These are phyloP conservation scores for Diplotaxis tenuifolia DNA, from an alignment of 345 rosid species.

Conservation along the genomic window DNA sequence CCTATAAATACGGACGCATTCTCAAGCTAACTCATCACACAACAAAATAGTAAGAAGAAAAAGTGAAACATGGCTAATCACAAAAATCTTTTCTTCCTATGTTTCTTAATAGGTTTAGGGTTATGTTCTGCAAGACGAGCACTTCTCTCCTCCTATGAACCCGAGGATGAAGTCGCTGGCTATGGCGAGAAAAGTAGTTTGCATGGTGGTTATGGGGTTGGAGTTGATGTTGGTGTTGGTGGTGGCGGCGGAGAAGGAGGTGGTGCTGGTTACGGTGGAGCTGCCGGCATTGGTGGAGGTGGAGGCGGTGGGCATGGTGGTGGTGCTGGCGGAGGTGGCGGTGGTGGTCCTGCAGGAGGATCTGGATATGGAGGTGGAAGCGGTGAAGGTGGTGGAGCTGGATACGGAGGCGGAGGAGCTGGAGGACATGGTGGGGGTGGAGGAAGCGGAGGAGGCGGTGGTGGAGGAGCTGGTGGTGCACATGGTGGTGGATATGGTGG, in stretches of 20 bases:
- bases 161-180: constrained; percentile 21
- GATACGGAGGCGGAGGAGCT: constrained; percentile 37
- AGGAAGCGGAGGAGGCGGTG: constrained; percentile 35
- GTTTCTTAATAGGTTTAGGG: constrained; percentile 36
- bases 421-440: constrained; percentile 32
- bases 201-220: constrained; percentile 22
- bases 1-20: constrained; percentile 29
- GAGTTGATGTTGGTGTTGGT: constrained; percentile 12
- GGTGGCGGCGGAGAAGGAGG: constrained; percentile 31
- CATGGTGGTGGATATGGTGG: constrained; percentile 38
- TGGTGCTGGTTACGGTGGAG: constrained; percentile 33
- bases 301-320: constrained; percentile 38
- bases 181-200: constrained; percentile 31
- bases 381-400: constrained; percentile 40
- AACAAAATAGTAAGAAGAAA: background rate
- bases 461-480: constrained; percentile 34
- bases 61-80: constrained; percentile 28
- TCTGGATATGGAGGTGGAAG: constrained; percentile 38
- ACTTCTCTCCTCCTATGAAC: constrained; percentile 22
- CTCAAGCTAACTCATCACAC: constrained; percentile 22
- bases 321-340: constrained; percentile 33
- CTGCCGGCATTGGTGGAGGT: constrained; percentile 32
- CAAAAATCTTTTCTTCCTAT: constrained; percentile 18
- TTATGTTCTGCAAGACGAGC: constrained; percentile 37
- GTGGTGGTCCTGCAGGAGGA: constrained; percentile 36